Base-by-base conservation (phyloP, 2,329 filamentous ascomycete species). In the Fusarium nygamai region DNA sequence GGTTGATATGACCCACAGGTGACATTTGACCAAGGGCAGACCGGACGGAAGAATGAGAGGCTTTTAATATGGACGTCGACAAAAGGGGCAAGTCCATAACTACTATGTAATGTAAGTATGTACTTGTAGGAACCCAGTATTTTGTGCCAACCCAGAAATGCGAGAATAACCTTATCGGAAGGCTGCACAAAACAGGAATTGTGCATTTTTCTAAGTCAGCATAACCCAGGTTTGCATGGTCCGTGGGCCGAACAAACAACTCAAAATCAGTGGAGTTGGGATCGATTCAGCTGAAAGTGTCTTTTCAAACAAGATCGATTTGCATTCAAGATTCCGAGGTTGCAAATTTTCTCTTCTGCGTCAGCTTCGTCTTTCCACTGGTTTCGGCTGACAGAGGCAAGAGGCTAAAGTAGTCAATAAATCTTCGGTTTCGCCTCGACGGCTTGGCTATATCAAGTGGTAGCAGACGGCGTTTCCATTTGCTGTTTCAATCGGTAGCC, bases 401-500 rank as follows among this genome's bases (percentile, higher is more conserved):
- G 29, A 29, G 29, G 27, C 27, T n/a, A n/a, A n/a, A n/a, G n/a
- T 51, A 50, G 47, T 31, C 10, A 24, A 34, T 34, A 22, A 33
- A 17, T 33, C 29, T 58, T 58, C 11, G 22, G 31, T 24, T n/a
- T 58, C 19, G 54, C 39, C 13, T 31, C 7, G 50, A 58, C 56
- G 36, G 61, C 46, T 51, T 54, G 10, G 50, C 50, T 51, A 39
- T 31, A 29, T n/a, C 47, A 33, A 64, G 60, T 70, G 36, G 29
- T 29, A 50, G 43, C 39, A 50, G 50, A 62, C 58, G 53, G 58
- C 41, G 64, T 71, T 72, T 71, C 64, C 54, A 44, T 48, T 51
- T 46, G 47, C 38, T 62, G 66, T 76, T 78, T 78, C 68, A 70
- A 71, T 71, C 61, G 68, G 64, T 62, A 44, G 66, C 73, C 63